Evolutionary conservation across 345 rosid genomes (phyloP).

Genomic region (Brassica cretica): DNA sequence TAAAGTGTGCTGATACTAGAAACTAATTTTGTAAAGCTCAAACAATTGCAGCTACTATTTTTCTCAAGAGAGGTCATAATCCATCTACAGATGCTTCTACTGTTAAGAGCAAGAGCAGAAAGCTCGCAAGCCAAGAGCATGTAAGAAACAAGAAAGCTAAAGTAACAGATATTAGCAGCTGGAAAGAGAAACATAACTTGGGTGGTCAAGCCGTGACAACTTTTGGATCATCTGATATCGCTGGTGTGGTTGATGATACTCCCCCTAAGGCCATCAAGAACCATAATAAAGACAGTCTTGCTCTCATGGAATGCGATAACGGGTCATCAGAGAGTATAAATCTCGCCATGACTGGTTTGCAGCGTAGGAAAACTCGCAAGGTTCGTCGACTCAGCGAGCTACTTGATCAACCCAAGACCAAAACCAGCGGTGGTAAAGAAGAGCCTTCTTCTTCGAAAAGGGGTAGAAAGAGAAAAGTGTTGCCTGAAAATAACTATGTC

Average conservation of each 20-base stretch:
- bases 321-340: constrained; percentile 59
- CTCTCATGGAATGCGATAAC: constrained; percentile 41
- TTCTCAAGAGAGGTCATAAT: background rate
- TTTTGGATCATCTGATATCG: constrained; percentile 35
- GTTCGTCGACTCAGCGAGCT: constrained; percentile 76
- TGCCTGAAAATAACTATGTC: constrained; percentile 40
- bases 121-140: constrained; percentile 11
- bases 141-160: constrained; percentile 28
- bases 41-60: constrained; percentile 29
- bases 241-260: constrained; percentile 39
- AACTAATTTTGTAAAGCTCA: background rate
- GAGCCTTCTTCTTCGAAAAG: constrained; percentile 40
- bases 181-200: constrained; percentile 31
- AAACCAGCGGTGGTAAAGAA: constrained; percentile 35
- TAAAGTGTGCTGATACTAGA: background rate
- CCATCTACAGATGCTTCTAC: background rate
- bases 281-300: constrained; percentile 31
- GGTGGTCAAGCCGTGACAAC: constrained; percentile 38
- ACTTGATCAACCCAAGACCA: constrained; percentile 47
- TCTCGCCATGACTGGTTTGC: constrained; percentile 52
- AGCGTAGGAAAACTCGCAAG: constrained; percentile 65
- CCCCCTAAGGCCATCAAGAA: constrained; percentile 38
- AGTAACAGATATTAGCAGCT: constrained; percentile 11
- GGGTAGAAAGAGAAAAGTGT: constrained; percentile 58
- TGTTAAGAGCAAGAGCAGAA: constrained; percentile 30